Conservation (phyloP, 2,329 filamentous ascomycete genomes). For the Lecanicillium sp. region DNA sequence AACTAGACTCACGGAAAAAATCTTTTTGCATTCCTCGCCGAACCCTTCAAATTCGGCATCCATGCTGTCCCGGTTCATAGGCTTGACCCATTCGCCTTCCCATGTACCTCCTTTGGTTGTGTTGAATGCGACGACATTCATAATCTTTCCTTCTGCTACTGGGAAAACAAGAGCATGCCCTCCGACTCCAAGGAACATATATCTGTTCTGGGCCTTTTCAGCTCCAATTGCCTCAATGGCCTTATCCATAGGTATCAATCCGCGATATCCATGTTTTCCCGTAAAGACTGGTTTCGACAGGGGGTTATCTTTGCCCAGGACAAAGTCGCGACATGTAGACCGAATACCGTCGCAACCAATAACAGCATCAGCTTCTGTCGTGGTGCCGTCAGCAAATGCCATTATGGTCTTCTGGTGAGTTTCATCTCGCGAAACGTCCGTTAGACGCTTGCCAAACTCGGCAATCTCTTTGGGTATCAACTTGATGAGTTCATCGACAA, state of each 20-base stretch:
- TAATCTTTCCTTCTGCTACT: constrained; percentile 41
- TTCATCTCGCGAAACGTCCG: constrained; percentile 18
- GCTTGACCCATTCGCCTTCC: constrained; percentile 8
- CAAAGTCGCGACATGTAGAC: constrained; percentile 38
- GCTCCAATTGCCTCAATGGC: constrained; percentile 39
- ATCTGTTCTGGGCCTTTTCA: constrained; percentile 20
- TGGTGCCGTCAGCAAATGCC: constrained; percentile 30
- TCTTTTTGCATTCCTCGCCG: constrained; percentile 8
- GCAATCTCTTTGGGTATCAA: constrained; percentile 24
- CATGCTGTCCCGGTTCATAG: constrained; percentile 5
- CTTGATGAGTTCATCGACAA: constrained; percentile 30
- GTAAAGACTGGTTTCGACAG: constrained; percentile 35
- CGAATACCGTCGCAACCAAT: constrained; percentile 61
- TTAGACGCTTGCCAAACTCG: constrained; percentile 25
- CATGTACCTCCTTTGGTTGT: constrained; percentile 16
- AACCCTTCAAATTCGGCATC: constrained; percentile 6
- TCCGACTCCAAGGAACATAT: constrained; percentile 31
- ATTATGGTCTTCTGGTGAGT: constrained; percentile 17
- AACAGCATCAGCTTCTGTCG: constrained; percentile 29
- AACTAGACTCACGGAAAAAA: constrained; percentile 3
- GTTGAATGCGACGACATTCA: constrained; percentile 45
- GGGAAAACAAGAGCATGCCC: constrained; percentile 53
- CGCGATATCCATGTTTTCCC: constrained; percentile 50
- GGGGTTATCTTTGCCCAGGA: constrained; percentile 34
- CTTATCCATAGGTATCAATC: constrained; percentile 36